Base-by-base conservation (phyloP, 2,329 filamentous ascomycete species). In the Dactylellina haptotyla region DNA sequence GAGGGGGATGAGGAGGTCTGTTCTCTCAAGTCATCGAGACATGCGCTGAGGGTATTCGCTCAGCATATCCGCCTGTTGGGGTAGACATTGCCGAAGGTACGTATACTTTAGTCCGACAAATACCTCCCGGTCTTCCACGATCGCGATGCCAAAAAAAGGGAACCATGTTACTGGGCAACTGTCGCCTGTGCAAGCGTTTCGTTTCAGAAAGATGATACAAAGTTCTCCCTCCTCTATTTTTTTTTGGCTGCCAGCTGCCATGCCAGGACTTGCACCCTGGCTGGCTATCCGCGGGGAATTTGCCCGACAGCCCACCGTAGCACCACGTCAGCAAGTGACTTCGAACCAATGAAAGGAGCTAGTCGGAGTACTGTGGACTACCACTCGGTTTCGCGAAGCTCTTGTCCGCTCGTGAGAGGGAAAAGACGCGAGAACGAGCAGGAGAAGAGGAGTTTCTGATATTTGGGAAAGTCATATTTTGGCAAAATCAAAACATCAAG, bases 201-300 rank as follows among this genome's bases (percentile, higher is more conserved):
- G 67, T 72, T 72, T 72, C 67, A 72, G 59, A 64, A 58, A 45
- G 43, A 72, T 72, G 51, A 64, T 72, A 72, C 67, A 71, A 64
- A 58, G 48, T 48, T 61, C 50, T 63, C 14, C 30, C 39, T 53
- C 46, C 37, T 48, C 10, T 56, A 20, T 56, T 45, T 30, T 54
- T 43, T 45, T 34, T 39, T 41, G 50, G 25, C 30, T 48, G 41
- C 53, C 16, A 28, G 25, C 18, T 28, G 30, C 39, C 25, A 4
- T 32, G 64, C 53, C 46, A 56, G 41, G 50, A 71, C 34, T 26
- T 56, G n/a, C 56, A 45, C 50, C 57, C 54, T 37, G 23, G 50
- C 66, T 71, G 57, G 67, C 67, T 64, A 72, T 72, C 67, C 67
- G 67, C 67, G 67, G 67, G 67, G 67, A 72, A 72, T 72, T 72